Evolutionary conservation across 225 moss, liverwort and hornwort genomes (phyloP).

Genomic region (Bryum argenteum): DNA sequence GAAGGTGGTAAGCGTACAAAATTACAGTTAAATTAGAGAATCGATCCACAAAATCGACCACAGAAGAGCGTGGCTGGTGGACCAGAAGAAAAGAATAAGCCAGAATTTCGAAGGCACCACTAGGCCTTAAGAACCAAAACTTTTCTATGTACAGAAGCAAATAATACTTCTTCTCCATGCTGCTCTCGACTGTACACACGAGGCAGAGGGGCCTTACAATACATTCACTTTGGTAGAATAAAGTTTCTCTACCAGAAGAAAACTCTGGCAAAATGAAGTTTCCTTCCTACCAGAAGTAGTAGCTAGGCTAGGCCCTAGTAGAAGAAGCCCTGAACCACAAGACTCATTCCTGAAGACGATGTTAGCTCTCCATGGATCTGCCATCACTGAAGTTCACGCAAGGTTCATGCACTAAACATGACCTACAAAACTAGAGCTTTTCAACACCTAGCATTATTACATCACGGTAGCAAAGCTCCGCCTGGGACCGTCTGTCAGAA

Average conservation of each 20-base stretch:
- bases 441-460: slow-evolving; percentile 19
- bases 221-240: not conserved
- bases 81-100: not conserved
- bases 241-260: not conserved
- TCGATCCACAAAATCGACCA: not conserved
- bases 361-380: slow-evolving; percentile 10
- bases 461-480: slow-evolving; percentile 17
- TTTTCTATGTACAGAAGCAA: slow-evolving; percentile 24
- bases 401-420: not conserved
- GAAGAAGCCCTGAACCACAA: not conserved
- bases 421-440: slow-evolving; percentile 1
- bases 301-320: too few species aligned
- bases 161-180: slow-evolving; percentile 1
- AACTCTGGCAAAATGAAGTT: too few species aligned
- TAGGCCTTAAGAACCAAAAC: slow-evolving; percentile 13
- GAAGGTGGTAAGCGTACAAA: not conserved
- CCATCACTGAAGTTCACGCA: not conserved
- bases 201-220: slow-evolving; percentile 8
- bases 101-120: slow-evolving; percentile 1
- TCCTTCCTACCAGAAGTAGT: too few species aligned
- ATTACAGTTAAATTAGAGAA: not conserved
- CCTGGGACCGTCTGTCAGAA: slow-evolving; percentile 7
- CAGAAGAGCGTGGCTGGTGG: not conserved
- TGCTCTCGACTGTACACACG: slow-evolving; percentile 12
- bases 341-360: slow-evolving; percentile 18